A percentile compares a stretch with the other conserved stretches of the same genome.
Conservation (phyloP, 2,329 filamentous ascomycete genomes). For the Pyrenophora seminiperda region DNA sequence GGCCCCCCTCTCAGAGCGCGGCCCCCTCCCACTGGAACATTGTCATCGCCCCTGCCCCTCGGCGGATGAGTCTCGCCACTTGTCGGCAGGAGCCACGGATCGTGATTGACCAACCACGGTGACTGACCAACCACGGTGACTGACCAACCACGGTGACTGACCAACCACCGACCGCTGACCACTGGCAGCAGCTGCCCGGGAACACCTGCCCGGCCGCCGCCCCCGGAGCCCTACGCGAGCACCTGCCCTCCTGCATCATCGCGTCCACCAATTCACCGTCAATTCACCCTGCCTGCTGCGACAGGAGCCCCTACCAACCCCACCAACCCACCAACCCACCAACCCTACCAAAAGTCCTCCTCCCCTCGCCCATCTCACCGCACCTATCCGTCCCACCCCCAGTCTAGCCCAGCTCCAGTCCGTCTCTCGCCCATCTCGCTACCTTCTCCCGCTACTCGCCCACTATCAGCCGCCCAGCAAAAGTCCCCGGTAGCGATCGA, state of each 20-base stretch:
- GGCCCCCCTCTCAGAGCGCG: too few species aligned
- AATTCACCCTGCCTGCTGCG: constrained; percentile 2
- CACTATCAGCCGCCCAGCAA: constrained; percentile 8
- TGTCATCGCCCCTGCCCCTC: not conserved
- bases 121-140: too few species aligned
- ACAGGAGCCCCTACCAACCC: too few species aligned
- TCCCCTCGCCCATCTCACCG: constrained; percentile 10
- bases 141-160: too few species aligned
- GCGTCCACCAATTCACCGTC: not conserved
- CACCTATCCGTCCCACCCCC: constrained; percentile 12
- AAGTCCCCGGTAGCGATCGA: constrained; percentile 29
- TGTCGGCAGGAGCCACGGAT: not conserved
- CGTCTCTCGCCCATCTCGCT: constrained; percentile 7
- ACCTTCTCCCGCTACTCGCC: constrained; percentile 22
- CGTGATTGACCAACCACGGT: too few species aligned
- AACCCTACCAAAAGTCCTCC: constrained; percentile 1
- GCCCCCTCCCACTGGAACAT: constrained; percentile 5
- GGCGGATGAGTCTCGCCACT: not conserved
- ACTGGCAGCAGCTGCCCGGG: constrained; percentile 17
- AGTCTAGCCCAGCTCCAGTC: not conserved
- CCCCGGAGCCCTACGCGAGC: not conserved
- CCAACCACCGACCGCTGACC: not conserved
- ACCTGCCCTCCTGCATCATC: constrained; percentile 6
- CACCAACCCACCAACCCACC: not conserved
- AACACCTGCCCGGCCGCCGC: constrained; percentile 9